Base-by-base conservation (phyloP, 495 filamentous ascomycete species). In the Amphirosellinia nigrospora region DNA sequence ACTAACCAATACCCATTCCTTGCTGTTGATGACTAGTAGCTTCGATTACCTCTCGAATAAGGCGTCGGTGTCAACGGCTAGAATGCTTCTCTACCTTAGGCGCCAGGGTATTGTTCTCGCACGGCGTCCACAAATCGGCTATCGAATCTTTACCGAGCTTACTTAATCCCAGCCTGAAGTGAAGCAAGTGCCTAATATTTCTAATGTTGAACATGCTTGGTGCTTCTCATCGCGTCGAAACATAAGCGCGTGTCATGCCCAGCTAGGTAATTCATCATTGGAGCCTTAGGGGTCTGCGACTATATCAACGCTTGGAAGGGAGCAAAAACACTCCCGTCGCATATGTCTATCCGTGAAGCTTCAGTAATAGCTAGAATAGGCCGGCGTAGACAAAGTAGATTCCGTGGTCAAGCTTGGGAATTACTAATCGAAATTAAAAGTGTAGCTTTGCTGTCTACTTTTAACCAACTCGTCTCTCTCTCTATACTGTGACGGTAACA, bases 101-200 rank as follows among this genome's bases (percentile, higher is more conserved):
- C 21, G 46, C 46, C 9, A 50, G 21, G 21, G 46, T 26, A n/a
- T 21, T 50, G 48, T 52, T 52, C 21, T 64, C 62, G 41, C 62
- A 64, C 1, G 62, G 46, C n/a, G 62, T 64, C 39, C 62, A 64
- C 52, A 56, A 19, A 15, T 56, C 52, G 16, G 32, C 52, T 34
- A 56, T 28, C n/a, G 30, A 56, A 34, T 19, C 52, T 34, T 56
- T 34, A 8, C 52, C 30, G 1, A 56, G 30, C 13, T n/a, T n/a
- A n/a, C n/a, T n/a, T n/a, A n/a, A n/a, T n/a, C n/a, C n/a, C n/a
- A n/a, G n/a, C 16, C 10, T 56, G 26, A 16, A 56, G 52, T n/a
- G 16, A 16, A 56, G 52, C 28, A 8, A 56, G 30, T 56, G 34
- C 19, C 15, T n/a, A 28, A 56, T 34, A n/a, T 56, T 56, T 8